phyloP scores from a whole-genome alignment of 768 basidiomycete genomes.

The Paxillus involutus region DNA sequence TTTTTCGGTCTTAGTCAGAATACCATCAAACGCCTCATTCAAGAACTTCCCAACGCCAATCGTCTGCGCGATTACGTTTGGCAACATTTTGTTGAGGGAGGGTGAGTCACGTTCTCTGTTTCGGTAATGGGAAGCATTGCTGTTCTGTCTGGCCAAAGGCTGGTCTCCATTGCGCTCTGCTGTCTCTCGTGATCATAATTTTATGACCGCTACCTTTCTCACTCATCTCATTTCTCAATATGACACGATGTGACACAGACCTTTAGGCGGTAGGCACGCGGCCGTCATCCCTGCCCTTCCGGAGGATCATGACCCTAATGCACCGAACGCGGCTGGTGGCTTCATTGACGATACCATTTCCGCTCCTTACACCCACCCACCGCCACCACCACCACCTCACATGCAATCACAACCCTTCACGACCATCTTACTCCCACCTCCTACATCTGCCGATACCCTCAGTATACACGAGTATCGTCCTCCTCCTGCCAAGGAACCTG shows the following conservation, averaged over 20 bases:
- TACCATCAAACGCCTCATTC: conserved; percentile 88
- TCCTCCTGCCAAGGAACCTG: conserved; percentile 19
- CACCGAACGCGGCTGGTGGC: conserved; percentile 21
- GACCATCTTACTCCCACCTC: conserved; percentile 32
- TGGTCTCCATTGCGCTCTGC: conserved; percentile 1
- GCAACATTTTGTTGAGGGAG: conserved; percentile 85
- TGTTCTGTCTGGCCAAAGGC: conserved; percentile 8
- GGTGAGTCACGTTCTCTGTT: conserved; percentile 49
- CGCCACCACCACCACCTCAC: conserved; percentile 14
- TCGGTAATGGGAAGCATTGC: conserved; percentile 10
- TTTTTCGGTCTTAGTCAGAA: conserved; percentile 88
- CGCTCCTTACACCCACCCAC: conserved; percentile 19
- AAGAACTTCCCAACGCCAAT: conserved; percentile 75
- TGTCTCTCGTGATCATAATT: conserved; percentile 10
- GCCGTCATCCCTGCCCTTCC: conserved; percentile 79
- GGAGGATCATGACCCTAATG: conserved; percentile 61
- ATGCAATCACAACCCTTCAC: conserved; percentile 25
- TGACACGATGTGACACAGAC: conserved; percentile 46
- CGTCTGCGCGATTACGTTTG: conserved; percentile 78
- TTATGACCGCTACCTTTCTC: conserved; percentile 20
- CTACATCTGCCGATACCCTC: conserved; percentile 24
- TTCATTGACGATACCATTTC: conserved; percentile 21
- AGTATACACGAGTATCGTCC: conserved; percentile 34
- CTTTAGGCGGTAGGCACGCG: conserved; percentile 78
- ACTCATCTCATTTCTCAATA: conserved; percentile 27